Base-by-base conservation (phyloP, 2,329 filamentous ascomycete genomes). In the Cladophialophora immunda region DNA sequence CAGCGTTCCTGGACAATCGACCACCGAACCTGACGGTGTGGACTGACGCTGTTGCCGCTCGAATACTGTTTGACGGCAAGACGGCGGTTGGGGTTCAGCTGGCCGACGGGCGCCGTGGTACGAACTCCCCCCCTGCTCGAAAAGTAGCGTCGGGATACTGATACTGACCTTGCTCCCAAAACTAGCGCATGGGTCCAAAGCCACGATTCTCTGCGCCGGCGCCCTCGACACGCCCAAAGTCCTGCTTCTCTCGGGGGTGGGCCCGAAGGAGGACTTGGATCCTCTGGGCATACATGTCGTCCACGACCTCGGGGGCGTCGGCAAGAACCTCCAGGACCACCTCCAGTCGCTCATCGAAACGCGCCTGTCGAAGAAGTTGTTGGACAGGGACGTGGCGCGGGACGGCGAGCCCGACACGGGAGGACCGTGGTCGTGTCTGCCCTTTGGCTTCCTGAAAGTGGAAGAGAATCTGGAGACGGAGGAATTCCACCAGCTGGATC, bases 241-340 rank as follows among this genome's bases (percentile, higher is more conserved):
- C 2, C 76, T 86, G 0, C 81, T 84, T 67, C 74, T 83, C 2
- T 84, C 82, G n/a, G 83, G 83, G 0, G 78, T 86, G 4, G 84
- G 84, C 0, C 75, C 77, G 4, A 69, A 71, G 19, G 71, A 73
- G 1, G 70, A 79, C 1, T 71, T 86, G 4, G 60, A 74, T 0
- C 68, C 67, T 4, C 74, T 81, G 15, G 74, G 74, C 0, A 83
- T 86, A 19, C 68, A 75, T 0, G 69, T 81, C 0, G 65, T 84
- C 1, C 75, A 79, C 1, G 78, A 85, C 54, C 75, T 82, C 0
- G 81, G 83, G 0, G 82, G 80, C 0, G 84, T 86, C 1, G 84
- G 84, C 65, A 79, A 73, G 47, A 75, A 74, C 15, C 66, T 75
- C 9, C 70, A 73, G 45, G 75, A 76, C 9, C 75, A 76, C 38